Base-by-base conservation (phyloP, 1,139 yeast species). In the Lodderomyces orthopsilosis region DNA sequence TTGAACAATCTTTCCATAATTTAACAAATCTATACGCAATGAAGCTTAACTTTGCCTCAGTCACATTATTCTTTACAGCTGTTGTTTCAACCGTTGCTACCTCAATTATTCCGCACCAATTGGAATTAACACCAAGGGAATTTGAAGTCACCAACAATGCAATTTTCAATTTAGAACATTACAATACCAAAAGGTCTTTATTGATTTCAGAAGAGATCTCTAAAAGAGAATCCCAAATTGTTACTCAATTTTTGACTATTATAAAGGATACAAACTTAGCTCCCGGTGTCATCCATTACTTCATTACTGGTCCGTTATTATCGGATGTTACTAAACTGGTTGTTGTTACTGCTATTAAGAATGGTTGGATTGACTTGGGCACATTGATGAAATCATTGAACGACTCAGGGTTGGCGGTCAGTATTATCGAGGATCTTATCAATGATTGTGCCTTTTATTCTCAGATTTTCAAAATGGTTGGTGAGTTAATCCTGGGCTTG, bases 321-420 rank as follows among this genome's bases (percentile, higher is more conserved):
- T 57, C 62, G 14, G 57, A 59, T 39, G 60, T 65, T 47, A 63
- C 66, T 35, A 54, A 62, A 35, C 41, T 58, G 14, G 66, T 65
- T 28, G 61, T 66, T 47, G 61, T 66, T 33, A 49, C 50, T 6
- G 58, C 62, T 40, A 56, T 72, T 45, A 65, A 70, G 53, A 56
- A 57, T 45, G 73, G 72, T 51, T 38, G 53, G 36, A 54, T 72
- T 46, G 62, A 70, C 50, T 47, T 71, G 50, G 55, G 57, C 37
- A 68, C 76, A 10, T 68, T 72, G 55, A 60, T 71, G 52, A 67
- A 61, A 44, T 66, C 75, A 27, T 65, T 72, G 55, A 66, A 66
- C 50, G 70, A 71, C 44, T 70, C 77, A 32, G 76, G 76, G 38
- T 66, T 72, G 51, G 74, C 74, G 37, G 67, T 61, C 38, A 57